Conservation (phyloP, 495 filamentous ascomycete species). For the Mytilinidion resinicola region DNA sequence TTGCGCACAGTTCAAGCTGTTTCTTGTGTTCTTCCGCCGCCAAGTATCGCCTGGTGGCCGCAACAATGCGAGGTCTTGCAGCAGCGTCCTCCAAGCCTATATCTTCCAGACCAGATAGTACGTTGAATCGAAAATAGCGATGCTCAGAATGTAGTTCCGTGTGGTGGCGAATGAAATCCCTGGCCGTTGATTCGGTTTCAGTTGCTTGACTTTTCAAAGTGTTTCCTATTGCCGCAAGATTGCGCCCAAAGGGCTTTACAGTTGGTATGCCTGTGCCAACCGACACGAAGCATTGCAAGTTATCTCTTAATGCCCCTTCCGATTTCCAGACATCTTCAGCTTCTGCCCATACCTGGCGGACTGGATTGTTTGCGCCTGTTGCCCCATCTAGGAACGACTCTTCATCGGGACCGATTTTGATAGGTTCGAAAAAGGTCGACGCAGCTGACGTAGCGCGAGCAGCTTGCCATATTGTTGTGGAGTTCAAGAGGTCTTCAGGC, state of each 20-base stretch:
- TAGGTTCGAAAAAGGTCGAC: conserved; percentile 15
- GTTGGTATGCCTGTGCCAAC: background rate
- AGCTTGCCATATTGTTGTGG: conserved; percentile 3
- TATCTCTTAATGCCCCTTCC: background rate
- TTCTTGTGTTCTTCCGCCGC: background rate
- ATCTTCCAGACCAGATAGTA: background rate
- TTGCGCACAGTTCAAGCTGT: background rate
- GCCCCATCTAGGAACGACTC: conserved; percentile 29
- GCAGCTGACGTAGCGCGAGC: background rate
- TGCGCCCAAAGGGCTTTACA: background rate
- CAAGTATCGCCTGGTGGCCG: background rate
- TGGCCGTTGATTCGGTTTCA: background rate
- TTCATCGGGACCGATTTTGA: conserved; percentile 29
- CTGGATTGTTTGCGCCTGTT: background rate
- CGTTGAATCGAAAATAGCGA: background rate
- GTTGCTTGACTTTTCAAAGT: background rate
- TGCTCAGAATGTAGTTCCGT: background rate
- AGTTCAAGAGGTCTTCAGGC: no score
- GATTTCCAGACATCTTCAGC: conserved; percentile 5
- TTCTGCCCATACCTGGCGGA: background rate
- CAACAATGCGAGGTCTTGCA: background rate
- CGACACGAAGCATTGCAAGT: background rate
- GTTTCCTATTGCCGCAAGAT: background rate
- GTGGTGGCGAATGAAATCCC: background rate
- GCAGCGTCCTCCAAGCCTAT: background rate